Evolutionary conservation across 345 rosid genomes (phyloP), one percentile per base, ranked within the genome.

Genomic region (Salix koriyanagi): DNA sequence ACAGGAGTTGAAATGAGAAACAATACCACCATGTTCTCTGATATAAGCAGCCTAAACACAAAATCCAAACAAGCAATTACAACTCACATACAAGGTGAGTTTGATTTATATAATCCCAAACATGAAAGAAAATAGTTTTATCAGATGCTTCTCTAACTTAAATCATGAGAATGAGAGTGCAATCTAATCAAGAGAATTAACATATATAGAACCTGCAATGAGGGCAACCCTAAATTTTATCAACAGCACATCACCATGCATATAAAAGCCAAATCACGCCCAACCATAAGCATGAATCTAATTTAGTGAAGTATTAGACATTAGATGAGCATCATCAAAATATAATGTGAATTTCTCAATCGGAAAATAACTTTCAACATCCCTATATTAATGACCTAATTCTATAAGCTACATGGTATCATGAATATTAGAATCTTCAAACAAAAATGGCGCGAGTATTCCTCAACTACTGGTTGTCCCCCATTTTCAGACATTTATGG

Each of bases 351-450:
- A 34, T 66, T 32, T 34, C 69, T 30, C 52, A 7, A 30, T 76
- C 70, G 75, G 58, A 75, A 69, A n/a, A 69, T 25, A 76, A 70
- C 46, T 37, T 60, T 61, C 54, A 16, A 37, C 62, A 71, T 48
- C 70, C 78, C 50, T 34, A 34, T 68, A 23, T 39, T 26, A 25
- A 74, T 36, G 36, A 36, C 34, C 50, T 61, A 61, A 28, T 39
- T 73, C 76, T 70, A 62, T 71, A 77, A 39, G 72, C 75, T 36
- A 42, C 73, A 83, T 18, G 65, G 44, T 30, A 48, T 71, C 70
- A 62, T 62, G 60, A 2, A 60, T 32, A 37, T 77, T 39, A 65
- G 68, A 81, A 64, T 10, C 69, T 70, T 65, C 34, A 76, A 68
- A 66, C 4, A 46, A 32, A 32, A n/a, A 77, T n/a, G 21, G 7